Evolutionary conservation across 805 yeast genomes (phyloP).

Genomic region (Saturnispora ahearnii): DNA sequence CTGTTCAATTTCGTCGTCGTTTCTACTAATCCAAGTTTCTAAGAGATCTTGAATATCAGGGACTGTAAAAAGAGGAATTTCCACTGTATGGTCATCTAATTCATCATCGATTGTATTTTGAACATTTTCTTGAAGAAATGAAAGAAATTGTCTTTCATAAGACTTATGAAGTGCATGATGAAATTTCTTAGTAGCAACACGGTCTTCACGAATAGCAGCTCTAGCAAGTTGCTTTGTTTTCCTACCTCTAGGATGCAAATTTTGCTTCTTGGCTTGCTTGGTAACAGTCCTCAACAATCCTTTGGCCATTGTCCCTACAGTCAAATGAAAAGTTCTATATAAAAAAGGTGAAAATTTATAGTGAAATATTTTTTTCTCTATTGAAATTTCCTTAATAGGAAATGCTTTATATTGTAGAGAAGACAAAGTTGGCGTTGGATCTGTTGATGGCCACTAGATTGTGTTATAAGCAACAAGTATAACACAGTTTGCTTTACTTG

Average conservation of each 20-base stretch:
- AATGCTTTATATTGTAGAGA: background rate
- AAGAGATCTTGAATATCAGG: slow-evolving; percentile 56
- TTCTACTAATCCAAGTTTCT: slow-evolving; percentile 54
- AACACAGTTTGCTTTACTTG: no score
- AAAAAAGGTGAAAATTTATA: background rate
- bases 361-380: background rate
- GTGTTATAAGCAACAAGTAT: no score
- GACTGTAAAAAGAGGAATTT: slow-evolving; percentile 35
- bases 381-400: background rate
- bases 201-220: slow-evolving; percentile 79
- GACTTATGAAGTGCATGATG: slow-evolving; percentile 50
- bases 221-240: slow-evolving; percentile 76
- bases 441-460: background rate
- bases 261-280: slow-evolving; percentile 42
- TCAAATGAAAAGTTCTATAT: background rate
- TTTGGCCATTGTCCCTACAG: slow-evolving; percentile 42
- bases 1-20: slow-evolving; percentile 64
- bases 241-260: slow-evolving; percentile 80
- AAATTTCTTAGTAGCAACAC: slow-evolving; percentile 51
- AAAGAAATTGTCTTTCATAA: slow-evolving; percentile 48
- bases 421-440: background rate
- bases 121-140: slow-evolving; percentile 53
- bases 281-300: slow-evolving; percentile 51
- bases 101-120: slow-evolving; percentile 25
- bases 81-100: slow-evolving; percentile 19